A percentile compares a stretch with the other conserved stretches of the same genome.
These are phyloP conservation scores for Terfezia claveryi DNA, from an alignment of 495 filamentous ascomycete species.

Conservation along the genomic window DNA sequence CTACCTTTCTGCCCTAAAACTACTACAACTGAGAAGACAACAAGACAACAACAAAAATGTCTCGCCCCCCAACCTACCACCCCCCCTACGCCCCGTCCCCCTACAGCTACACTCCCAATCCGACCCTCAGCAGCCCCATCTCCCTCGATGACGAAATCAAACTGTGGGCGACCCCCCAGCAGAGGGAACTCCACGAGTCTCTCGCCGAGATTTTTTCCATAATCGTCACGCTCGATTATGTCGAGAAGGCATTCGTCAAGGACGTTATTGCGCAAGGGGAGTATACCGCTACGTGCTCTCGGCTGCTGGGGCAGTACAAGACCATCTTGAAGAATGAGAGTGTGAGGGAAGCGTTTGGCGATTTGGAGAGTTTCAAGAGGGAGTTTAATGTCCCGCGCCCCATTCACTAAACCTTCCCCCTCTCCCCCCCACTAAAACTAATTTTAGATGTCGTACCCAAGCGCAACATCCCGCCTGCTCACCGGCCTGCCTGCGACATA, in stretches of 20 bases:
- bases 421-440: background rate
- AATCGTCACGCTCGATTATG: conserved; percentile 78
- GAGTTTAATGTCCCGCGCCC: conserved; percentile 48
- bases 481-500: conserved; percentile 53
- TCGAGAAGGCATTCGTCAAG: conserved; percentile 92
- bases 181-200: conserved; percentile 86
- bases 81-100: conserved; percentile 10
- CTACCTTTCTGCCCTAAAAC: no score
- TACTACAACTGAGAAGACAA: no score
- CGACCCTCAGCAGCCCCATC: conserved; percentile 8
- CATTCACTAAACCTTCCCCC: background rate
- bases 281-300: conserved; percentile 68
- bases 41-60: no score
- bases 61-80: background rate
- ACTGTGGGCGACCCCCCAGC: conserved; percentile 57
- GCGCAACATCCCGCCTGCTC: conserved; percentile 76
- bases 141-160: conserved; percentile 59
- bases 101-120: conserved; percentile 12
- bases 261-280: conserved; percentile 79
- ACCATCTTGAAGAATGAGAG: conserved; percentile 72
- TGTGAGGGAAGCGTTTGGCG: conserved; percentile 59
- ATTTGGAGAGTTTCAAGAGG: conserved; percentile 78
- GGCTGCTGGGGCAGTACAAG: conserved; percentile 90
- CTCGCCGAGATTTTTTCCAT: conserved; percentile 96
- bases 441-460: conserved; percentile 35